A percentile compares a stretch with the other conserved stretches of the same genome.
Conservation (phyloP, 2,329 filamentous ascomycete genomes). For the Trichoderma sp. region DNA sequence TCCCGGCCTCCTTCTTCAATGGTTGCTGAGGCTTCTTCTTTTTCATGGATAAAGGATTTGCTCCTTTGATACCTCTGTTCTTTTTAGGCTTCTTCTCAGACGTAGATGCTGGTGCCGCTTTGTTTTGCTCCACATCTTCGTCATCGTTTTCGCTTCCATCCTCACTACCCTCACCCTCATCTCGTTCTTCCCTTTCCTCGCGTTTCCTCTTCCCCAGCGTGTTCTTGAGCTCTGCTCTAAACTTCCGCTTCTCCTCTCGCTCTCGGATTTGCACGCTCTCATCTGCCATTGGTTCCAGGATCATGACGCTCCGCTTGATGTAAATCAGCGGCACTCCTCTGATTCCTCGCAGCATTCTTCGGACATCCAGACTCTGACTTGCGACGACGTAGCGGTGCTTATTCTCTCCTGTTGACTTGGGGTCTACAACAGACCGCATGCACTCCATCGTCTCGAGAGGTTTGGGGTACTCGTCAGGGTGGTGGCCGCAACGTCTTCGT, state of each 20-base stretch:
- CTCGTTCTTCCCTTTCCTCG: slow-evolving; percentile 40
- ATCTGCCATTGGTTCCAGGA: slow-evolving; percentile 67
- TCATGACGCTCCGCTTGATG: slow-evolving; percentile 74
- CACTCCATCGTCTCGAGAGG: slow-evolving; percentile 70
- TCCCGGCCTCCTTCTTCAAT: slow-evolving; percentile 25
- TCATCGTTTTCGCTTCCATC: slow-evolving; percentile 29
- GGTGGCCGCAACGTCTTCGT: slow-evolving; percentile 74
- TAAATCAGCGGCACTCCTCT: slow-evolving; percentile 74
- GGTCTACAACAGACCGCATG: slow-evolving; percentile 70
- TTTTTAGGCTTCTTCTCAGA: slow-evolving; percentile 27
- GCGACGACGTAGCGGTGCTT: slow-evolving; percentile 78
- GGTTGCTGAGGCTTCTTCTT: slow-evolving; percentile 47
- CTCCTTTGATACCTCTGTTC: slow-evolving; percentile 61
- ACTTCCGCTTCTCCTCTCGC: slow-evolving; percentile 70
- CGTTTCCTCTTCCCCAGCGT: slow-evolving; percentile 50
- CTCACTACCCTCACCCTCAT: slow-evolving; percentile 33
- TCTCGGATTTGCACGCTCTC: slow-evolving; percentile 61
- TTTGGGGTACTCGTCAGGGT: slow-evolving; percentile 66
- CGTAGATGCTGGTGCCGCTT: slow-evolving; percentile 21
- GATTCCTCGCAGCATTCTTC: slow-evolving; percentile 62
- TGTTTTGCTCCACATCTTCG: slow-evolving; percentile 25
- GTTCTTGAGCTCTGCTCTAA: slow-evolving; percentile 64
- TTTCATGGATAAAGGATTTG: slow-evolving; percentile 66
- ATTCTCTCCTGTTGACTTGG: slow-evolving; percentile 67
- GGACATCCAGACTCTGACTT: slow-evolving; percentile 64